Base-by-base conservation (phyloP, 371 early-diverging fungal genomes). In the Apophysomyces variabilis region DNA sequence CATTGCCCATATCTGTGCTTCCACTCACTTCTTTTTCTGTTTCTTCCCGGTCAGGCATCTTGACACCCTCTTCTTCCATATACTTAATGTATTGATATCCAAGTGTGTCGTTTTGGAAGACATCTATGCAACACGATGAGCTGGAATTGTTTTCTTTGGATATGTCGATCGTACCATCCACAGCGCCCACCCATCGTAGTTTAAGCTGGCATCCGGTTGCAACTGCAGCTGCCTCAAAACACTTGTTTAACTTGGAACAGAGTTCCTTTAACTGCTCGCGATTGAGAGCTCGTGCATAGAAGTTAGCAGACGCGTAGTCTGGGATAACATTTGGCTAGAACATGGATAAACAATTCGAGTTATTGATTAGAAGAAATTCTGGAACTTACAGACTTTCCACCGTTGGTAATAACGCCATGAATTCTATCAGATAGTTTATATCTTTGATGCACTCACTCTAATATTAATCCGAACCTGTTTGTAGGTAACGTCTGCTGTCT, bases 181-280 rank as follows among this genome's bases (percentile, higher is more conserved):
- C 90, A 37, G 91, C 87, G 59, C 96, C 96, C 7, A 94, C 92
- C 92, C 96, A 95, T 75, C 82, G 82, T 18, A 79, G 76, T 16
- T 92, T 83, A 62, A 76, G 77, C n/a, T 81, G 80, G 61, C 89
- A 89, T 12, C 90, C 90, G 0, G 89, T 87, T 8, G 89, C 82
- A n/a, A 70, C 61, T 14, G 89, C 89, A 8, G 87, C 87, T 3
- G 85, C 84, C 54, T 82, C 73, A 67, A 92, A 78, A 36, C 85
- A 78, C 14, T 69, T 69, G 13, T 79, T 16, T 0, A 90, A 69
- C 32, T 78, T 72, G 26, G 69, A 66, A 21, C 70, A 72, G 36
- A 90, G 62, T 26, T 69, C 66, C 14, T 60, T 56, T 18, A 91
- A 72, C 6, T 88, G 82, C 0, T 54, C 71, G 1, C 68, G 60